Base-by-base conservation (phyloP, 2,329 filamentous ascomycete genomes). In the Aspergillus quadricinctus region DNA sequence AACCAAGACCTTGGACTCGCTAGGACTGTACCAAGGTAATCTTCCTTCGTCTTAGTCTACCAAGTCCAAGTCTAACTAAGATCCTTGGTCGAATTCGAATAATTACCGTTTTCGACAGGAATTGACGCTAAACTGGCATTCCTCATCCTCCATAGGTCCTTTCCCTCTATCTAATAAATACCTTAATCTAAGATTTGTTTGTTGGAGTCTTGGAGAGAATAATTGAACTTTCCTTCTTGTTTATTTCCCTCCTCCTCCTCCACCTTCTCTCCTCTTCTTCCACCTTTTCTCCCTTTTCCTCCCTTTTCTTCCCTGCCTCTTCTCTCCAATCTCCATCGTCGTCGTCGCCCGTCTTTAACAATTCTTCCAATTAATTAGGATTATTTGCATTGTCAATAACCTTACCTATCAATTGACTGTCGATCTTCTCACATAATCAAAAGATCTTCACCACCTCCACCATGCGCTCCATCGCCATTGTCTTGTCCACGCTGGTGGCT, bases 391-490 rank as follows among this genome's bases (percentile, higher is more conserved):
- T n/a, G 25, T 50, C 49, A 29, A 53, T 49, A 31, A 45, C 14
- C 41, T 50, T 40, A 29, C 41, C 49, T 40, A 29, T 43, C 37
- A 46, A 43, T 50, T 35, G 43, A 46, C 19, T 27, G 43, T 48
- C 19, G 40, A 55, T 46, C 49, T 31, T 28, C 31, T 40, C 17
- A 35, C 28, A n/a, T 40, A 23, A 43, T 48, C 23, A 43, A 21
- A 21, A 31, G n/a, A 48, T 48, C 46, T 23, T 45, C 27, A 37
- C 23, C 31, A 43, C 19, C 43, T 53, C 48, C 71, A 80, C 56
- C 63, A 79, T 82, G 80, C 71, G 77, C 73, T 77, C 75, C 73
- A 75, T 77, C 41, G 71, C 75, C 57, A 65, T 80, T 65, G 57
- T 80, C 66, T 72, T 78, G 67, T 75, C 75, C 50, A 65, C 78